Base-by-base conservation (phyloP, 2,329 filamentous ascomycete species). In the Orbilia ellipsospora region DNA sequence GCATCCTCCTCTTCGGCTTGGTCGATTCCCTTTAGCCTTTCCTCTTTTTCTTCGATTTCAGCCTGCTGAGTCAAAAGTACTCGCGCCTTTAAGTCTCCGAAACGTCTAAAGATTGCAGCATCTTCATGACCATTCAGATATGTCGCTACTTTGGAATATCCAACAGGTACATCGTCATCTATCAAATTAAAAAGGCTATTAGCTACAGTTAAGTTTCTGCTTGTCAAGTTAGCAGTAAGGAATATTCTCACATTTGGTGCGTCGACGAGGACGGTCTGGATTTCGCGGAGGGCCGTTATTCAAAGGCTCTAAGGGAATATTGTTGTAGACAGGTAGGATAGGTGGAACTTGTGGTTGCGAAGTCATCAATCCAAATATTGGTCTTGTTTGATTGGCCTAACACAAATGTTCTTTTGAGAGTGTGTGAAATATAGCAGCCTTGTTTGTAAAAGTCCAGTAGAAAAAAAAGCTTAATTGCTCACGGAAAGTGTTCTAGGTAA, bases 131-230 rank as follows among this genome's bases (percentile, higher is more conserved):
- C 61, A 26, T 73, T 60, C 3, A 65, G 48, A 15, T 36, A 73
- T 12, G 69, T 62, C 15, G 69, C 69, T 8, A 73, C 40, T 44
- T 62, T 54, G 13, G 69, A 73, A 48, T 73, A 73, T 15, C 69
- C 61, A 10, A 51, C 42, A 23, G 69, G 69, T 18, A 73, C 26
- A 1, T 62, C 45, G 20, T 23, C 28, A 18, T 61, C 69, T 73
- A 26, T 42, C 13, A 44, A n/a, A 56, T 55, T 4, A 62, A 56
- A 8, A 62, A 36, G 6, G 13, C 1, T 55, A 55, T 40, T 45
- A 16, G 31, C 36, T 18, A 28, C 12, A 18, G n/a, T 15, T 23
- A 12, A 2, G 51, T 2, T 44, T 10, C n/a, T 40, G n/a, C 20
- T 23, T n/a, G 13, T 13, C 31, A 28, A 36, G 4, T 8, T n/a